A percentile compares a stretch with the other conserved stretches of the same genome.
These are phyloP conservation scores for Entomortierella parvispora DNA, from an alignment of 192 early-diverging fungal genomes.

Conservation along the genomic window DNA sequence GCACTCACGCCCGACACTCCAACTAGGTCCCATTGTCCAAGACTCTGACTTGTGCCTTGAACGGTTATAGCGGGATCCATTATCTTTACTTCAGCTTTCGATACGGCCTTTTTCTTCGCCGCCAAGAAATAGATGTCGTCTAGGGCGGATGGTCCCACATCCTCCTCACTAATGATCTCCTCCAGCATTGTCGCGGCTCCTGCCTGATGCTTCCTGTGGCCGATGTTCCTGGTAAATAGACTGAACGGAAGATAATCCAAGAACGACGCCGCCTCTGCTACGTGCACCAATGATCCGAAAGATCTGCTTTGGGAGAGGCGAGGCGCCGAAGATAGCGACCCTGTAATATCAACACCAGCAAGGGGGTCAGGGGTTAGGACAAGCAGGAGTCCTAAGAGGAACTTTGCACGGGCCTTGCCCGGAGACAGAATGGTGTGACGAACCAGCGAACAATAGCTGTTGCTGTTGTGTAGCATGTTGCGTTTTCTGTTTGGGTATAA, in stretches of 20 bases:
- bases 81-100: not conserved
- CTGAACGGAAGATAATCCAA: slow-evolving; percentile 13
- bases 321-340: slow-evolving; percentile 1
- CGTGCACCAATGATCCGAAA: too few relatives aligned
- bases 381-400: slow-evolving; percentile 24
- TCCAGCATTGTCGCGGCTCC: not conserved
- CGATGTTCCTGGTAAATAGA: slow-evolving; percentile 2
- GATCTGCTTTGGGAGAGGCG: not conserved
- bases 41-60: slow-evolving; percentile 20
- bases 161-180: not conserved
- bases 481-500: too few relatives aligned
- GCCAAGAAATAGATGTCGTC: slow-evolving; percentile 22
- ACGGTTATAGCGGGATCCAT: not conserved
- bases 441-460: not conserved
- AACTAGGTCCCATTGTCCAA: slow-evolving; percentile 50
- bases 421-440: slow-evolving; percentile 8
- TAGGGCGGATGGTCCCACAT: not conserved
- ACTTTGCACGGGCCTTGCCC: slow-evolving; percentile 11
- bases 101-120: slow-evolving; percentile 6
- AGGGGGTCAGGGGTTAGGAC: slow-evolving; percentile 13
- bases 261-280: slow-evolving; percentile 21
- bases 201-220: not conserved
- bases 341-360: not conserved
- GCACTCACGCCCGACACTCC: slow-evolving; percentile 45
- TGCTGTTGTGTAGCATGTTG: too few relatives aligned